These are phyloP conservation scores for Grigorovia transvaalensis DNA, from an alignment of 805 yeast species.

Conservation along the genomic window DNA sequence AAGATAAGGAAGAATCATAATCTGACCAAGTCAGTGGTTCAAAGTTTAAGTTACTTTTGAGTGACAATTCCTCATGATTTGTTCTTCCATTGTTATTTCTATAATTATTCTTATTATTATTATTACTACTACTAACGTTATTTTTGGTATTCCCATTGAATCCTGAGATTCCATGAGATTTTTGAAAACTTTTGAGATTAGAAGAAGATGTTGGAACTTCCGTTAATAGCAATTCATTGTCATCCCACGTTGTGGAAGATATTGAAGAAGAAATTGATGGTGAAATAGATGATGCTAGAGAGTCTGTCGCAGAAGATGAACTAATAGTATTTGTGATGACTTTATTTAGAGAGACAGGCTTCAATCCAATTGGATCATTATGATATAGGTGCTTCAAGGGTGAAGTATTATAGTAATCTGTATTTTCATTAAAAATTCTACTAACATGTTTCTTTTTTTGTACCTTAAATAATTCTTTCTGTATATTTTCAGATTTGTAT, in stretches of 20 bases:
- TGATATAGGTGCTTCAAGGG: constrained; percentile 27
- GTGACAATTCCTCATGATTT: no score
- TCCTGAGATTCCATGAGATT: background rate
- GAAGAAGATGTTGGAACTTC: background rate
- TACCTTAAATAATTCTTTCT: background rate
- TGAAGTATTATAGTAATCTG: constrained; percentile 27
- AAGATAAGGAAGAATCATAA: background rate
- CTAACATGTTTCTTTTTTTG: constrained; percentile 2
- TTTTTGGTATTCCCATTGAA: background rate
- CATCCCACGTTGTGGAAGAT: constrained; percentile 7
- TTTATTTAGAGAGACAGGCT: constrained; percentile 15
- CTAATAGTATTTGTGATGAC: constrained; percentile 5
- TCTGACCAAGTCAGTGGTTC: background rate
- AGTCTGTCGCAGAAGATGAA: background rate
- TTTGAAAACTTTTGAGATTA: background rate
- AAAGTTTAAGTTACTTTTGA: background rate
- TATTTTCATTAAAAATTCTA: constrained; percentile 23
- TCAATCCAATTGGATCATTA: constrained; percentile 16
- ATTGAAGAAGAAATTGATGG: constrained; percentile 9
- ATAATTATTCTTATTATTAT: no score
- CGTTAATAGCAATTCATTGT: background rate
- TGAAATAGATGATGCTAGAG: constrained; percentile 1
- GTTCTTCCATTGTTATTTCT: no score
- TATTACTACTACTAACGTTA: background rate
- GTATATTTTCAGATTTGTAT: background rate